Base-by-base conservation (phyloP, 1,139 yeast species). In the Candida neerlandica region DNA sequence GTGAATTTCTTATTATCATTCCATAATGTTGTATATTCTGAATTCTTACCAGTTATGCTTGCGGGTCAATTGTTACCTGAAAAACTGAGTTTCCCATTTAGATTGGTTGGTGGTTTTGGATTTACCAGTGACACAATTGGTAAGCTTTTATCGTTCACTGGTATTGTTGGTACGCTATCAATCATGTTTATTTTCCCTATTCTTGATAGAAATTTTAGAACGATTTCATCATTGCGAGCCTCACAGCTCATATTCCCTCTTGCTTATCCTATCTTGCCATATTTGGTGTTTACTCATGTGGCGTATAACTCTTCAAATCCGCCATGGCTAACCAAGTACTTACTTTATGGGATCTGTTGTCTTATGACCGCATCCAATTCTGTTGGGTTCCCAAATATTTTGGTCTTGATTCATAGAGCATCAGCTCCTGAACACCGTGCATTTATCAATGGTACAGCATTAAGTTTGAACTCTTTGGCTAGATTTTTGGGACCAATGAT, bases 11-110 rank as follows among this genome's bases (percentile, higher is more conserved):
- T 76, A 46, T 64, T 80, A 50, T 66, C 81, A 9, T 68, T 81
- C 51, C 86, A 81, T 57, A 63, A 72, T n/a, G 69, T 81, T n/a
- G 78, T 81, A 5, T 81, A 71, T 60, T 74, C 73, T 45, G 88
- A 84, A 61, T 81, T 84, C 53, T 64, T 82, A 42, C 88, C 89
- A 10, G 80, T 84, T 4, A 78, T 80, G 50, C 64, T 83, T 19
- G 85, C 87, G 0, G 71, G 82, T n/a, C 68, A 72, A 35, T 66
- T 78, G 44, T 66, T 60, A 35, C 62, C 63, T 1, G 61, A 61
- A 12, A 55, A 63, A 18, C 58, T 82, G 15, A 57, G 64, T 34
- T 81, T 84, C 32, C 44, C 44, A 5, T 58, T 61, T 37, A 52
- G 41, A 21, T 58, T 67, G 11, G 56, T 57, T 5, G 72, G 72